These are phyloP conservation scores for Globomyces sp. DNA, from an alignment of 371 early-diverging fungal species.

Conservation along the genomic window DNA sequence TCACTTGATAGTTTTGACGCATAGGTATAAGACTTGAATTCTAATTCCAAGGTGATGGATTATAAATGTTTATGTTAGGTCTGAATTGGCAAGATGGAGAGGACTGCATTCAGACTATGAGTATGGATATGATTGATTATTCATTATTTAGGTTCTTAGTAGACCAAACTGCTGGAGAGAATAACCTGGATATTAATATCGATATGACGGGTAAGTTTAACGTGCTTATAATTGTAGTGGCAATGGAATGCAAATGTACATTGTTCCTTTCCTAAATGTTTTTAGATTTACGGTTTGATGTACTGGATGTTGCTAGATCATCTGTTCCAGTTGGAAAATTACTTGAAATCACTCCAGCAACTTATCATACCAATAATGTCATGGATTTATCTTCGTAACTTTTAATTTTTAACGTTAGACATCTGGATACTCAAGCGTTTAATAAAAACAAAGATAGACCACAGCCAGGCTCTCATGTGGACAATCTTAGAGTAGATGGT, in stretches of 20 bases:
- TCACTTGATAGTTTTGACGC: neutral
- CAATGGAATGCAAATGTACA: conserved; percentile 78
- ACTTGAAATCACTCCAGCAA: conserved; percentile 26
- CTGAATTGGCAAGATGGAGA: conserved; percentile 13
- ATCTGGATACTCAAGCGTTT: conserved; percentile 6
- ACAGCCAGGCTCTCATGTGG: neutral
- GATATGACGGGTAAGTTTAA: conserved; percentile 58
- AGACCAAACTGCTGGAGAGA: conserved; percentile 53
- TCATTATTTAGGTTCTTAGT: conserved; percentile 56
- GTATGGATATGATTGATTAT: neutral
- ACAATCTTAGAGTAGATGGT: neutral
- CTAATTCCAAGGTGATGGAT: neutral
- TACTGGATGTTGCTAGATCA: conserved; percentile 47
- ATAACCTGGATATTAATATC: conserved; percentile 78
- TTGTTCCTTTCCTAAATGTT: neutral
- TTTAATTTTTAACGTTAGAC: neutral
- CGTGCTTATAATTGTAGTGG: conserved; percentile 39
- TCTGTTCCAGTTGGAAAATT: conserved; percentile 24
- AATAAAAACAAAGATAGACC: neutral
- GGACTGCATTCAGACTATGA: conserved; percentile 50
- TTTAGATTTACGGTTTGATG: conserved; percentile 44
- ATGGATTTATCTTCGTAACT: conserved; percentile 4
- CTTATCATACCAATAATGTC: neutral
- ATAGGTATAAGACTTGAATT: neutral
- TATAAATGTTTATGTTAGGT: neutral